Base-by-base conservation (phyloP, 768 basidiomycete species). In the Suillus subalutaceus region DNA sequence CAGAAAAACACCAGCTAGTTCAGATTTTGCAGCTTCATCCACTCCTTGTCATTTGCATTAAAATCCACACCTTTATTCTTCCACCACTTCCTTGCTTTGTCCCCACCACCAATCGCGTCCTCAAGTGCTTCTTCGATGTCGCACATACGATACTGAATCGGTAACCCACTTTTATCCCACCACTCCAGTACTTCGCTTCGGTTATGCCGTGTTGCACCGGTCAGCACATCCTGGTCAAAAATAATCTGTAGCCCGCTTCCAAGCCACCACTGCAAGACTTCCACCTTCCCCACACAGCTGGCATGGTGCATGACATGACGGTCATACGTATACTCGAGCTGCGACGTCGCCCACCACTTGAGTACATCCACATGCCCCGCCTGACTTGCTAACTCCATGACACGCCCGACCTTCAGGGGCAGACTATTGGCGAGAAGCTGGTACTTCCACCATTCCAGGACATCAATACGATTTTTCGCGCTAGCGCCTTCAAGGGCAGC, bases 41-140 rank as follows among this genome's bases (percentile, higher is more conserved):
- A 96, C 75, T 93, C 92, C 77, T 88, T 91, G 71, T 93, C 90
- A 68, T 90, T 89, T 32, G 94, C 88, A 63, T 88, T 87, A 73
- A 94, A 93, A 74, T 95, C 89, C 15, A 94, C 86, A 4, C 93
- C 93, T 72, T 92, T 91, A 67, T 78, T 76, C 74, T 83, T 86
- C 93, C 93, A 96, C 93, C 93, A 96, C 63, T 79, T 80, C 72
- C 91, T 84, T 13, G 89, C 91, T 57, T 81, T 85, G 67, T 89
- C 86, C 15, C 92, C 92, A n/a, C 89, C 90, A 9, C 90, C 89
- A 61, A 93, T 90, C 0, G 91, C 90, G 69, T 96, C 94, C 74
- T 95, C 94, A 70, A 96, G 76, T 4, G 94, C 94, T 80, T 95
- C 94, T 73, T 96, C 94, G 60, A 96, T 88, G 75, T 96, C 94